Conservation (phyloP, 768 basidiomycete genomes). For the Grammothele lineata region DNA sequence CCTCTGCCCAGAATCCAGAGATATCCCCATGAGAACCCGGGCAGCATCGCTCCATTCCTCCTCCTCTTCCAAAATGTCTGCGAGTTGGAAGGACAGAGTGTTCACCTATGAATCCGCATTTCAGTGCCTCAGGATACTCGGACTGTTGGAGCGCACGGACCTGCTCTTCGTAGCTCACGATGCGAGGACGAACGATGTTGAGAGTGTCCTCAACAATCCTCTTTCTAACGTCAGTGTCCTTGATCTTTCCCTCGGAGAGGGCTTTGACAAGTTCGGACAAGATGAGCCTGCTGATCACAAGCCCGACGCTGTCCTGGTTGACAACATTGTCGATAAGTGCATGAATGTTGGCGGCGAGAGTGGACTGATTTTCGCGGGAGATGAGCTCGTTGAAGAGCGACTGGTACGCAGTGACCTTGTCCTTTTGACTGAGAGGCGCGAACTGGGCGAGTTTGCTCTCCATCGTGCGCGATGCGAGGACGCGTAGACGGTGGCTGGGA, state of each 20-base stretch:
- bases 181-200: conserved; percentile 62
- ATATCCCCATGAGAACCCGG: conserved; percentile 86
- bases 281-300: conserved; percentile 87
- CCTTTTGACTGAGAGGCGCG: conserved; percentile 69
- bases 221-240: conserved; percentile 56
- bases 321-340: conserved; percentile 75
- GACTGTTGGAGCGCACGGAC: conserved; percentile 39
- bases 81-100: conserved; percentile 80
- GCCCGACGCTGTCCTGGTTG: conserved; percentile 74
- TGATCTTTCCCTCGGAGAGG: conserved; percentile 52
- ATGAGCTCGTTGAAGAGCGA: conserved; percentile 65
- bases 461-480: conserved; percentile 38
- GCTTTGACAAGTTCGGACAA: conserved; percentile 78
- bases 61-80: conserved; percentile 81
- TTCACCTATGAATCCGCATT: conserved; percentile 58
- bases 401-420: conserved; percentile 75
- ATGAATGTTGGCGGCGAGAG: conserved; percentile 55
- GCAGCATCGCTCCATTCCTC: conserved; percentile 96
- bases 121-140: conserved; percentile 1
- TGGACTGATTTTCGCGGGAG: conserved; percentile 41
- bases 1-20: conserved; percentile 87
- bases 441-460: conserved; percentile 63
- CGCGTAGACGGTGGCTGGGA: conserved; percentile 7
- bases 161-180: conserved; percentile 95
- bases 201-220: conserved; percentile 75